These are phyloP conservation scores for Ploettnerulaceae sp. DNA, from an alignment of 2,329 filamentous ascomycete genomes.

Conservation along the genomic window DNA sequence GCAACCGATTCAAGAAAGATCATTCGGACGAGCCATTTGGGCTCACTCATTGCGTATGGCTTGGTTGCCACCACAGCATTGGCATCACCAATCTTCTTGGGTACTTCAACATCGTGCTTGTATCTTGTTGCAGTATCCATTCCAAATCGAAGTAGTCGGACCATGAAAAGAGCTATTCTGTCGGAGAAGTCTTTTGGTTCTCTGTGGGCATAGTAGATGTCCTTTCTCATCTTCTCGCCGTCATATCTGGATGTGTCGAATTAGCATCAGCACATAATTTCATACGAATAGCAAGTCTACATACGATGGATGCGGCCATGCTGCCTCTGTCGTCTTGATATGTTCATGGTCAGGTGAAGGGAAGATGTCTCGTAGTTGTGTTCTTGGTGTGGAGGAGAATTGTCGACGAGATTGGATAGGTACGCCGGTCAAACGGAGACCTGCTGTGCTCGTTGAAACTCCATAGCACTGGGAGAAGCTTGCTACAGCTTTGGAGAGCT, in stretches of 20 bases:
- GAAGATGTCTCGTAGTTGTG: constrained; percentile 30
- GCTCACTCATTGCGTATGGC: constrained; percentile 69
- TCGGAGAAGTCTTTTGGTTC: constrained; percentile 69
- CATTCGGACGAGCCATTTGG: constrained; percentile 85
- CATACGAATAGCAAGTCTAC: not conserved
- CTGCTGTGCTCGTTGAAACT: constrained; percentile 12
- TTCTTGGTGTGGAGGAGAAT: constrained; percentile 29
- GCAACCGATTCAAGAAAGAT: constrained; percentile 94
- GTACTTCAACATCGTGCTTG: constrained; percentile 58
- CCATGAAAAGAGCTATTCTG: constrained; percentile 69
- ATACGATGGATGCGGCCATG: constrained; percentile 50
- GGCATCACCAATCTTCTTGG: constrained; percentile 41
- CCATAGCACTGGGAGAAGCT: constrained; percentile 25
- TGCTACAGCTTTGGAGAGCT: constrained; percentile 27
- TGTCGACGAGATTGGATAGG: constrained; percentile 19
- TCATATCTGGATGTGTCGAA: constrained; percentile 53
- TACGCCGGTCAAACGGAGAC: constrained; percentile 14
- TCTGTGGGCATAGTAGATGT: constrained; percentile 71
- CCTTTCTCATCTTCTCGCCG: constrained; percentile 68
- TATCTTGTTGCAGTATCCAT: constrained; percentile 82
- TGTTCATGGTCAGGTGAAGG: constrained; percentile 30
- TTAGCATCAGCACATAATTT: not conserved
- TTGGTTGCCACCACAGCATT: constrained; percentile 40
- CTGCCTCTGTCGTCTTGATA: constrained; percentile 57
- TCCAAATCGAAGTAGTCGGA: constrained; percentile 70